Base-by-base conservation (phyloP, 2,329 filamentous ascomycete species). In the Periconia macrospinosa region DNA sequence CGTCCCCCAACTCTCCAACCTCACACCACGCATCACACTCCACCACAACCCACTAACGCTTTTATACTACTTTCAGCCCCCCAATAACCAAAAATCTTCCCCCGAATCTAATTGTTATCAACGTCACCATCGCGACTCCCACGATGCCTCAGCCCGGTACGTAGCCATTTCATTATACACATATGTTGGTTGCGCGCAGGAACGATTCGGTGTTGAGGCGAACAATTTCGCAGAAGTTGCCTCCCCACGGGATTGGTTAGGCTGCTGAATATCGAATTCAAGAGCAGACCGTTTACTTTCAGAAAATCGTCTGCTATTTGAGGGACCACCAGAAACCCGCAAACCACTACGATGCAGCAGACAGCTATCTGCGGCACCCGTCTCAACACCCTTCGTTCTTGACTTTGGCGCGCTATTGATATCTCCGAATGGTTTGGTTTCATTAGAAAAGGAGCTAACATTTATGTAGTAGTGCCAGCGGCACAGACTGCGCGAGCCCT, bases 401-500 rank as follows among this genome's bases (percentile, higher is more conserved):
- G 6, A 19, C 20, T 14, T 44, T 20, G 18, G 41, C 19, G 7
- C 18, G 13, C 19, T 44, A 19, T 20, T 27, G 23, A 37, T 15
- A 7, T n/a, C 20, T 41, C 13, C 23, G 13, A 27, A 33, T 30
- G 33, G 10, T 18, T 30, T 23, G 5, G 10, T n/a, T 18, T 30
- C 23, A 33, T 30, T 33, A 3, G 27, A 17, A n/a, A 14, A n/a
- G 27, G n/a, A 11, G 33, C 30, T 47, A 20, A 37, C 46, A 35
- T 18, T 35, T 45, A 37, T 10, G 27, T 37, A n/a, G 9, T 45
- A 33, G 45, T 51, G 47, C 52, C 47, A 10, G 18, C 15, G 30
- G 9, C 41, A n/a, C 35, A 53, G 68, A 62, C 65, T 50, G 59
- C 56, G 49, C 65, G 69, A 50, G 67, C 70, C 15, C 58, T 69